These are phyloP conservation scores for Hanseniaspora osmophila DNA, from an alignment of 805 yeast species.

Conservation along the genomic window DNA sequence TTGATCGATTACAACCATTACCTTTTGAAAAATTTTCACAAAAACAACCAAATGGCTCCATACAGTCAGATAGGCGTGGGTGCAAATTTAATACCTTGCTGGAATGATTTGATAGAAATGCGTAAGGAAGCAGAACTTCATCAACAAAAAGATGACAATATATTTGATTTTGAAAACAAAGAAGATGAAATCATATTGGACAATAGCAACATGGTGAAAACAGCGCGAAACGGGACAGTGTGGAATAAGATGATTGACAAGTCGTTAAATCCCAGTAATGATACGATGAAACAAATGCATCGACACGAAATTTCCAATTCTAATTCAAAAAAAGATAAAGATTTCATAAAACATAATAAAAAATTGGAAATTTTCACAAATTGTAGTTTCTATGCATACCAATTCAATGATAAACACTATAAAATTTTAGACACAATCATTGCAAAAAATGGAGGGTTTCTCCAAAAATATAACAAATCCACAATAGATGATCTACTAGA, in stretches of 20 bases:
- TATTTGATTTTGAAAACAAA: not conserved
- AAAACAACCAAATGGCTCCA: slow-evolving; percentile 4
- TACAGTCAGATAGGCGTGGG: slow-evolving; percentile 19
- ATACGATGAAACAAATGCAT: too few species aligned
- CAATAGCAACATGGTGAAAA: not conserved
- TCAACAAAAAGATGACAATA: not conserved
- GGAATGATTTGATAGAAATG: too few species aligned
- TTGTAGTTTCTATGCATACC: slow-evolving; percentile 9
- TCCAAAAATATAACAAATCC: not conserved
- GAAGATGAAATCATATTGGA: not conserved
- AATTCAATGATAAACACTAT: slow-evolving; percentile 11
- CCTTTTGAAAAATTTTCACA: slow-evolving; percentile 10
- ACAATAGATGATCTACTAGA: slow-evolving; percentile 1
- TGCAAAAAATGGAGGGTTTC: slow-evolving; percentile 14
- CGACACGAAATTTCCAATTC: not conserved
- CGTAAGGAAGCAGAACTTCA: slow-evolving; percentile 3
- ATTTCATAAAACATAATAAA: not conserved
- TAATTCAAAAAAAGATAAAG: not conserved
- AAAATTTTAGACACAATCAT: slow-evolving; percentile 15
- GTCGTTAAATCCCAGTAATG: not conserved
- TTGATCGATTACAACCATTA: slow-evolving; percentile 24
- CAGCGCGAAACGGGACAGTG: not conserved
- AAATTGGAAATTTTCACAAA: slow-evolving; percentile 8
- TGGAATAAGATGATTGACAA: not conserved
- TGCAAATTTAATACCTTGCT: slow-evolving; percentile 2